Base-by-base conservation (phyloP, 208 protist genomes). In the Acanthamoeba divionensis region DNA sequence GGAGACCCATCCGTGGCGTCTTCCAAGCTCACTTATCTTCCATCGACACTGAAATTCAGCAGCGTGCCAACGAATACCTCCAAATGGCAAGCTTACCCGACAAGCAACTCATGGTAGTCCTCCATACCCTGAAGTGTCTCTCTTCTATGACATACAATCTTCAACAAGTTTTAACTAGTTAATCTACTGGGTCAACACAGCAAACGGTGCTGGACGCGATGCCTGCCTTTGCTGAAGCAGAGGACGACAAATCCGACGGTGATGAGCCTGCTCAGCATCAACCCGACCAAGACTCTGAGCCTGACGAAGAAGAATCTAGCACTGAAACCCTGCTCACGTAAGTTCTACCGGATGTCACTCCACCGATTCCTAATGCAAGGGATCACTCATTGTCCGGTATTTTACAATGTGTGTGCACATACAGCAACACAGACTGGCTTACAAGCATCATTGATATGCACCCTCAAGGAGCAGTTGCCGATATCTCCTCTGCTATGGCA, bases 21-120 rank as follows among this genome's bases (percentile, higher is more conserved):
- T 92, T 99, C 79, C 54, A 91, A 33, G 89, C 93, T 21, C 95
- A 95, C 90, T 88, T 82, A 38, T 90, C 90, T 29, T 96, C 93
- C 75, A 96, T 98, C 5, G 95, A 99, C 92, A 93, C 95, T 6
- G 98, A 99, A 90, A 93, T 99, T 60, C 98, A 99, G 94, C 98
- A 99, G 93, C 96, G 98, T 54, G 96, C 98, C 0, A 94, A 92
- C 48, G 98, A 99, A 93, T 99, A 99, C 94, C 41, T 96, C 10
- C 92, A 94, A 9, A 93, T 98, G 5, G 65, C 83, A 15, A 38
- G 47, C 10, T 65, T 91, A 0, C 57, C 80, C 31, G 91, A 93
- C 26, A 62, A 48, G 8, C 47, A 80, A 29, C 85, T 90, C 48
- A 90, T 75, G 85, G 80, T 57, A 82, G 38, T n/a, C n/a, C n/a